A percentile compares a stretch with the other conserved stretches of the same genome.
phyloP scores from a whole-genome alignment of 139 green algal genomes.

The Chlorella ohadii region DNA sequence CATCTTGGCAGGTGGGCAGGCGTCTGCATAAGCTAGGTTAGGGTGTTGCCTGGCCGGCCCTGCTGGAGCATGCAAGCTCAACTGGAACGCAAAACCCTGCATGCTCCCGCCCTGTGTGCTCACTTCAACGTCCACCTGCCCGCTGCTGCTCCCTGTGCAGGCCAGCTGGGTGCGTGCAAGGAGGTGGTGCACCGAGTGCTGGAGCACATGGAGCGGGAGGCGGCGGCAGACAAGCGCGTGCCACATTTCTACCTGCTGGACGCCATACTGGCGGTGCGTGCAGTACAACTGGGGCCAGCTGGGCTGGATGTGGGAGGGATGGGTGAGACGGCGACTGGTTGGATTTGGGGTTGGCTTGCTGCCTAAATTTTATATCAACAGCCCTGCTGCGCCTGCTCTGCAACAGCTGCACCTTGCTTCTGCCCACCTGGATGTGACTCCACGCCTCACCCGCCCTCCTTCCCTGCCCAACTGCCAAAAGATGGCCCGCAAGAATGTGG shows the following conservation, averaged over 20 bases:
- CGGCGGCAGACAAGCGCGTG: background rate
- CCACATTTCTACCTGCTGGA: conserved; percentile 32
- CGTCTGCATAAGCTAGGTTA: too few relatives aligned
- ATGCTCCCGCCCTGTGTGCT: too few relatives aligned
- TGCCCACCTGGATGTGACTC: too few relatives aligned
- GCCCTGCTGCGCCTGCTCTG: background rate
- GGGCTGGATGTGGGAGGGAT: background rate
- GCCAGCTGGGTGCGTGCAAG: conserved; percentile 16
- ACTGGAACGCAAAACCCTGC: too few relatives aligned
- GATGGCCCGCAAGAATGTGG: background rate
- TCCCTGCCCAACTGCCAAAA: background rate
- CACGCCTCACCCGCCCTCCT: too few relatives aligned
- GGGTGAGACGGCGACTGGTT: too few relatives aligned
- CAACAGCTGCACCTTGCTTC: background rate
- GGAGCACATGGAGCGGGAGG: conserved; percentile 4
- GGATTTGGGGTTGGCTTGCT: too few relatives aligned
- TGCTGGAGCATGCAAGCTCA: too few relatives aligned
- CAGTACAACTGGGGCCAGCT: background rate
- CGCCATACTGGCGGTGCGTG: conserved; percentile 18
- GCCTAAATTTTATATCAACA: too few relatives aligned
- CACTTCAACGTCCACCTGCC: background rate
- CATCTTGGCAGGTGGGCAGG: conserved; percentile 2
- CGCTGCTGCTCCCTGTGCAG: background rate
- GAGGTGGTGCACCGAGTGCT: conserved; percentile 28
- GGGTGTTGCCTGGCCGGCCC: too few relatives aligned